Evolutionary conservation across 306 rosid genomes (phyloP).

Genomic region (Casuarina equisetifolia): DNA sequence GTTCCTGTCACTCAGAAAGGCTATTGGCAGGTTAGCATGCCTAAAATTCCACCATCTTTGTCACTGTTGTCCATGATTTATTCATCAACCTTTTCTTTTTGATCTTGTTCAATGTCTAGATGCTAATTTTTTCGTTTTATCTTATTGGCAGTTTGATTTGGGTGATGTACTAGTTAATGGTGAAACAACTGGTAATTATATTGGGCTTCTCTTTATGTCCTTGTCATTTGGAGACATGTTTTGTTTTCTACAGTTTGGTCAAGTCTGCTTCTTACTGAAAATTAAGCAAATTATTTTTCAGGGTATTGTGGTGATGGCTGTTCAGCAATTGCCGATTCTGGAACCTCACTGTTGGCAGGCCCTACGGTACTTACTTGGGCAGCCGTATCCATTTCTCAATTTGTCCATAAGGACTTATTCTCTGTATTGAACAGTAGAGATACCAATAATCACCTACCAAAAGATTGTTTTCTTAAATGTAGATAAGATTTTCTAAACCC

Average conservation of each 20-base stretch:
- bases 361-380: conserved; percentile 33
- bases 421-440: not conserved
- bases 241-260: not conserved
- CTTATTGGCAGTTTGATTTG: conserved; percentile 34
- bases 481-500: not conserved
- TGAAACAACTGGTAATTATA: conserved; percentile 36
- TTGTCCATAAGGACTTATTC: not conserved
- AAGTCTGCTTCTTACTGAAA: not conserved
- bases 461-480: not conserved
- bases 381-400: not conserved
- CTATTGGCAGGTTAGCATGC: conserved; percentile 38
- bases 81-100: not conserved
- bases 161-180: conserved; percentile 35
- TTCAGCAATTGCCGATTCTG: conserved; percentile 46
- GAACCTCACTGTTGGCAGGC: conserved; percentile 38
- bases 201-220: not conserved
- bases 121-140: not conserved
- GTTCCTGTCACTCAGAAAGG: conserved; percentile 41
- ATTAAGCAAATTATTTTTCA: conserved; percentile 11
- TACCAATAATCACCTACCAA: too few species aligned
- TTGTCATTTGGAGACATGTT: not conserved
- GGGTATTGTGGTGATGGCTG: conserved; percentile 37
- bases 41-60: conserved; percentile 4
- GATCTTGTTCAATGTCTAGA: not conserved
- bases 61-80: not conserved